A percentile compares a stretch with the other conserved stretches of the same genome.
These are phyloP conservation scores for Hymenoscyphus scutula DNA, from an alignment of 2,329 filamentous ascomycete genomes.

Conservation along the genomic window DNA sequence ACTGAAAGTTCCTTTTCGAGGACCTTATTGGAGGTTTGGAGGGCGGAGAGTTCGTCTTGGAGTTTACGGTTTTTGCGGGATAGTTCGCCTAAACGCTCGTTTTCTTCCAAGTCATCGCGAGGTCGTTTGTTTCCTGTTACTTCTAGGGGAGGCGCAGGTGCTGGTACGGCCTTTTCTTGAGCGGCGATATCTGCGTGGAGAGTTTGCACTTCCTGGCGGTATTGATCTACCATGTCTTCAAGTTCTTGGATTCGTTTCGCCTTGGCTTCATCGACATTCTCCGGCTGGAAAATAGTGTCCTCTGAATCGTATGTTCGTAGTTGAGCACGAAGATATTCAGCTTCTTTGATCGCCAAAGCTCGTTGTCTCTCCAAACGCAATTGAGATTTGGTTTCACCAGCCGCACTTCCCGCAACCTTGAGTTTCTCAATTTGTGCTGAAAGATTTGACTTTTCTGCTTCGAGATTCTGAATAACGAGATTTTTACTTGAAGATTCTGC, in stretches of 20 bases:
- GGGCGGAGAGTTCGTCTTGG: constrained; percentile 70
- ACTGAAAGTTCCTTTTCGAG: constrained; percentile 75
- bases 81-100: constrained; percentile 74
- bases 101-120: constrained; percentile 53
- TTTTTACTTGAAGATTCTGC: constrained; percentile 77
- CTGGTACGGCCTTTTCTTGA: constrained; percentile 48
- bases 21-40: constrained; percentile 68
- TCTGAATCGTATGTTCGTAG: constrained; percentile 85
- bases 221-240: constrained; percentile 81
- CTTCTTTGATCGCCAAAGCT: constrained; percentile 82
- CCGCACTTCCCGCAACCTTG: constrained; percentile 47
- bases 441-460: constrained; percentile 66
- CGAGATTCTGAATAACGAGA: constrained; percentile 67
- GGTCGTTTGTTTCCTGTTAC: constrained; percentile 60
- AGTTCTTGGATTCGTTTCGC: constrained; percentile 73
- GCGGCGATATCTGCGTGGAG: constrained; percentile 73
- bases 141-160: constrained; percentile 38
- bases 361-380: constrained; percentile 83
- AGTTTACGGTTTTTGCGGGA: constrained; percentile 84
- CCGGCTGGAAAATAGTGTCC: constrained; percentile 80
- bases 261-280: constrained; percentile 74
- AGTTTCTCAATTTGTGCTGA: constrained; percentile 69
- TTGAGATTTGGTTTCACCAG: constrained; percentile 61
- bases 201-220: constrained; percentile 75
- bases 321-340: constrained; percentile 90